Evolutionary conservation across 2,329 filamentous ascomycete species (phyloP).

Genomic region (Microdochium nivale): DNA sequence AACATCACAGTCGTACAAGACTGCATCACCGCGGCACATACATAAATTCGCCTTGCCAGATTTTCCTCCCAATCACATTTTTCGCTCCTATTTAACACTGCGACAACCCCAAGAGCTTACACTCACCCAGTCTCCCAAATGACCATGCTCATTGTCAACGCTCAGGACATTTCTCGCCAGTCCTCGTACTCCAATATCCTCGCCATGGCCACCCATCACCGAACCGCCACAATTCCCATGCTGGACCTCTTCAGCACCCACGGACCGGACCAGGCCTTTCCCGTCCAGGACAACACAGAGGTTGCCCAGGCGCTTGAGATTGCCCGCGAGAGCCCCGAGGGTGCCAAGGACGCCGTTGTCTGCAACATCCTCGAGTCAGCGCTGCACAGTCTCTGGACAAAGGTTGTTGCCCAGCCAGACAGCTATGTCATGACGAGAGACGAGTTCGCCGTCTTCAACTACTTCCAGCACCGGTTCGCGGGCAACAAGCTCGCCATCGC

Average conservation of each 20-base stretch:
- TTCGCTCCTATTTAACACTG: neutral
- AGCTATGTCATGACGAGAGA: conserved; percentile 67
- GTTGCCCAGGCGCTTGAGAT: conserved; percentile 65
- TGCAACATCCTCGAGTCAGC: conserved; percentile 57
- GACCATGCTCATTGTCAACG: conserved; percentile 9
- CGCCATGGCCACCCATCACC: conserved; percentile 6
- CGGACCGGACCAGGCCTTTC: neutral
- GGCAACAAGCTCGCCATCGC: conserved; percentile 38
- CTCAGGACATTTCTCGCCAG: conserved; percentile 3
- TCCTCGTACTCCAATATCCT: conserved; percentile 7
- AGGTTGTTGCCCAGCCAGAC: conserved; percentile 54
- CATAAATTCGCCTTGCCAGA: neutral
- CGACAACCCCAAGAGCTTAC: neutral
- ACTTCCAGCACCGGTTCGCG: conserved; percentile 60
- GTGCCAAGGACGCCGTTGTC: conserved; percentile 52
- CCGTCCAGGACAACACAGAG: conserved; percentile 22
- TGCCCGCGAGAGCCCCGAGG: conserved; percentile 64
- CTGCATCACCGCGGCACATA: neutral
- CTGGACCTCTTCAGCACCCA: neutral
- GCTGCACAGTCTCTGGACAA: conserved; percentile 57
- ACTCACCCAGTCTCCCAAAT: conserved; percentile 3
- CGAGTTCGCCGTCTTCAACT: conserved; percentile 85
- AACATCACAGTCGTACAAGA: neutral
- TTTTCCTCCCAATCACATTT: neutral
- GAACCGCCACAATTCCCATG: neutral